Conservation (phyloP, 139 green algal genomes). For the Closterium sp. region DNA sequence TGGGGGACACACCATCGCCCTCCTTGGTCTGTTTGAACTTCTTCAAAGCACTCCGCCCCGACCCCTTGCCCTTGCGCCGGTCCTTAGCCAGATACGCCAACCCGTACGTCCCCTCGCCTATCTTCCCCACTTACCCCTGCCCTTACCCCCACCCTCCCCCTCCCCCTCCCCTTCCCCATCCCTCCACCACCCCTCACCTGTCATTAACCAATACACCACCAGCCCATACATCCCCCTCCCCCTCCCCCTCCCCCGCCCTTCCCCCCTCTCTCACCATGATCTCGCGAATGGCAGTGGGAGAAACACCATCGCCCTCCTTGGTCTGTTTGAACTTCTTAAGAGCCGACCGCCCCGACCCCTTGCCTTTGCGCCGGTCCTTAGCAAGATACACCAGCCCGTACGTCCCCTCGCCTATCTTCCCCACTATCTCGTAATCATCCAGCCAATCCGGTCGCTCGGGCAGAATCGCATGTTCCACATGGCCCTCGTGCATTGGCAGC, state of each 20-base stretch:
- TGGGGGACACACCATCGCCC: slow-evolving; percentile 49
- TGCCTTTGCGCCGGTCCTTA: slow-evolving; percentile 33
- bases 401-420: slow-evolving; percentile 59
- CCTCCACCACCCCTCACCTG: too few relatives aligned
- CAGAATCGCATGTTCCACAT: neutral
- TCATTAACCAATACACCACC: too few relatives aligned
- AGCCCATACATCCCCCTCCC: neutral
- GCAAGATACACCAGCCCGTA: slow-evolving; percentile 58
- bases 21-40: slow-evolving; percentile 58
- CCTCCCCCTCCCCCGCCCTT: neutral
- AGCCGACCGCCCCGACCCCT: slow-evolving; percentile 14
- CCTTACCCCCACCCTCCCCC: too few relatives aligned
- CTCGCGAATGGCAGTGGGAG: slow-evolving; percentile 49
- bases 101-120: too few relatives aligned
- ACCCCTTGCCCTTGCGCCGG: too few relatives aligned
- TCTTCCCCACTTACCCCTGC: too few relatives aligned
- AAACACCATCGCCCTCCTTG: slow-evolving; percentile 54
- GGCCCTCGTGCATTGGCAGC: neutral
- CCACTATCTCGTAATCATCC: slow-evolving; percentile 52
- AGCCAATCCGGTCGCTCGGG: slow-evolving; percentile 31
- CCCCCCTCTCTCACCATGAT: slow-evolving; percentile 36
- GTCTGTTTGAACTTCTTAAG: slow-evolving; percentile 57
- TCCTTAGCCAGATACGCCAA: too few relatives aligned
- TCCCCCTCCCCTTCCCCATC: neutral
- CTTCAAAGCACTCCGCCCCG: slow-evolving; percentile 48